phyloP scores from a whole-genome alignment of 108 stramenopile species.

The Pseudonitzschia multiseries region DNA sequence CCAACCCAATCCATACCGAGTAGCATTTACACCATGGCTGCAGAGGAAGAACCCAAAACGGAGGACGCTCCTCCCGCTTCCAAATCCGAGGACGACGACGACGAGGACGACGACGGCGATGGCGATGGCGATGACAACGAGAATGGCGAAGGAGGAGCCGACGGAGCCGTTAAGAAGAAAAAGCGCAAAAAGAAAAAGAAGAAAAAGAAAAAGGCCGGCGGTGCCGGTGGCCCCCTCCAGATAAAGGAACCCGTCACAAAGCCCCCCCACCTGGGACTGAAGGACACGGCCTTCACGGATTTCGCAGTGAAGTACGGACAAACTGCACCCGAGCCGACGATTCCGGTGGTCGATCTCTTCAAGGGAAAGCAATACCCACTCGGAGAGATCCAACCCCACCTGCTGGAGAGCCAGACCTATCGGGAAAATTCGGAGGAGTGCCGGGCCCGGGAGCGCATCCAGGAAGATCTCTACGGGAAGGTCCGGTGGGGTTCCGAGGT shows the following conservation, averaged over 20 bases:
- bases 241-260: conserved; percentile 68
- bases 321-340: conserved; percentile 92
- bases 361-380: conserved; percentile 66
- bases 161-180: conserved; percentile 55
- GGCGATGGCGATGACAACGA: conserved; percentile 38
- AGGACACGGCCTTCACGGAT: conserved; percentile 87
- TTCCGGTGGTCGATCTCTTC: conserved; percentile 78
- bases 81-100: conserved; percentile 1
- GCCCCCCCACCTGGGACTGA: conserved; percentile 71
- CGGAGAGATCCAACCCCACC: conserved; percentile 91
- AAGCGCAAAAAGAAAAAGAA: conserved; percentile 90
- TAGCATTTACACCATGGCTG: not conserved
- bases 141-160: conserved; percentile 41
- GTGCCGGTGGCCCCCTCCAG: conserved; percentile 13
- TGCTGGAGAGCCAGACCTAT: conserved; percentile 78
- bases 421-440: conserved; percentile 88
- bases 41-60: conserved; percentile 1
- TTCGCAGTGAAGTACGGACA: conserved; percentile 93
- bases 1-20: too few species aligned
- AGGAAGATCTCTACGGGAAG: conserved; percentile 84
- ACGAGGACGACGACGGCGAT: conserved; percentile 46
- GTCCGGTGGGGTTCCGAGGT: conserved; percentile 91
- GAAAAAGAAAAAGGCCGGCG: conserved; percentile 77
- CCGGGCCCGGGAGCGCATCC: conserved; percentile 79
- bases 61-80: not conserved